Percentiles rank a stretch among this genome's conserved stretches.
phyloP scores from a whole-genome alignment of 2,329 filamentous ascomycete genomes.

The Furcasterigmium furcatum region DNA sequence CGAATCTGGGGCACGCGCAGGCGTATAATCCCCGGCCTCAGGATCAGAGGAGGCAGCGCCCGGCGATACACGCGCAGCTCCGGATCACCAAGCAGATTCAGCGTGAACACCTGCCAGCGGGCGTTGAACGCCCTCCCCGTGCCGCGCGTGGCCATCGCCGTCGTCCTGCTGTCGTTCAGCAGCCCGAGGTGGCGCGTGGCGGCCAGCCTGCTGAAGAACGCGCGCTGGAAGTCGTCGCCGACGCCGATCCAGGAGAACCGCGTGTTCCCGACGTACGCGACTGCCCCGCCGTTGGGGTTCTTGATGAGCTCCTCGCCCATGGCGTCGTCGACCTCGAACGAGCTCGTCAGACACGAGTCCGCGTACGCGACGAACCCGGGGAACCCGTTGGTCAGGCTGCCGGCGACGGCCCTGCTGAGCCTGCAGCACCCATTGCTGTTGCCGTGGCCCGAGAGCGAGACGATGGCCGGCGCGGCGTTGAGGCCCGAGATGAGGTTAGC shows the following conservation, averaged over 20 bases:
- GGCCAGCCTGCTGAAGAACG: neutral
- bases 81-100: neutral
- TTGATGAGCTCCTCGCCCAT: neutral
- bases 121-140: no score
- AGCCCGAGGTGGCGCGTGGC: neutral
- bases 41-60: no score
- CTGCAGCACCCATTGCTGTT: neutral
- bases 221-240: neutral
- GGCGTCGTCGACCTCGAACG: neutral
- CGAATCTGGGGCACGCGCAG: no score
- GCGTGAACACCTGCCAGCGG: neutral
- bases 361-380: neutral
- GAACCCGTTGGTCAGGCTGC: neutral
- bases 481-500: neutral
- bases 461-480: neutral
- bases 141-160: neutral
- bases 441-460: neutral
- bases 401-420: neutral
- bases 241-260: slow-evolving; percentile 1
- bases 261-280: neutral
- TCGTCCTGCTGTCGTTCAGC: neutral
- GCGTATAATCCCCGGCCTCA: no score
- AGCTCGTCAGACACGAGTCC: neutral
- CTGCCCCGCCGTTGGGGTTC: neutral
- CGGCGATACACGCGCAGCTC: neutral